Evolutionary conservation across 768 basidiomycete species (phyloP).

Genomic region (Panaeolus papilionaceus): DNA sequence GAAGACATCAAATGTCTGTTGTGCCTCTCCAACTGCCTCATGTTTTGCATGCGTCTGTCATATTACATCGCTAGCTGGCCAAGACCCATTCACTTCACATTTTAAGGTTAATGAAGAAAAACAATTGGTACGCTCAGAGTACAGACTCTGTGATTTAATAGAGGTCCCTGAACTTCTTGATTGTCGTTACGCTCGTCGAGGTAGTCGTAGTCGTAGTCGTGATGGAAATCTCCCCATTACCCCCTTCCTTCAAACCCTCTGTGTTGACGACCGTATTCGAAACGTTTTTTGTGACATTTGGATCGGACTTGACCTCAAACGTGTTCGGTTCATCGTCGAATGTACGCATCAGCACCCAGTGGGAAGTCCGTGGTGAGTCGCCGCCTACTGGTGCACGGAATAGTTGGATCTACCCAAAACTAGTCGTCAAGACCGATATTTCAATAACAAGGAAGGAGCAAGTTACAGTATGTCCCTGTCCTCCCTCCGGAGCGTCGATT

Average conservation of each 20-base stretch:
- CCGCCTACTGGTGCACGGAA: background rate
- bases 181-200: slow-evolving; percentile 33
- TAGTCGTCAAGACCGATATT: background rate
- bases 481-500: slow-evolving; percentile 26
- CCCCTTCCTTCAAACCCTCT: slow-evolving; percentile 31
- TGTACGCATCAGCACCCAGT: background rate
- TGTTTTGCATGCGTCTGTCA: background rate
- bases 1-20: background rate
- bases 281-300: slow-evolving; percentile 11
- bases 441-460: background rate
- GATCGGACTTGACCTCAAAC: slow-evolving; percentile 13
- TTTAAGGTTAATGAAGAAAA: no score
- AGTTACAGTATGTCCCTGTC: slow-evolving; percentile 19
- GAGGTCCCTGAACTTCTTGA: slow-evolving; percentile 26
- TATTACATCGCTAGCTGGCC: no score
- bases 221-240: slow-evolving; percentile 34
- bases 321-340: slow-evolving; percentile 14
- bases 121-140: no score
- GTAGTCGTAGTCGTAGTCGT: slow-evolving; percentile 40
- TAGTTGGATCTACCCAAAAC: background rate
- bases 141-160: no score
- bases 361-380: background rate
- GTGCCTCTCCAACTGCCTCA: background rate
- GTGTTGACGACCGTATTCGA: slow-evolving; percentile 29
- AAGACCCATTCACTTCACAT: no score